These are phyloP conservation scores for Pulveroboletus sp. DNA, from an alignment of 768 basidiomycete species.

Conservation along the genomic window DNA sequence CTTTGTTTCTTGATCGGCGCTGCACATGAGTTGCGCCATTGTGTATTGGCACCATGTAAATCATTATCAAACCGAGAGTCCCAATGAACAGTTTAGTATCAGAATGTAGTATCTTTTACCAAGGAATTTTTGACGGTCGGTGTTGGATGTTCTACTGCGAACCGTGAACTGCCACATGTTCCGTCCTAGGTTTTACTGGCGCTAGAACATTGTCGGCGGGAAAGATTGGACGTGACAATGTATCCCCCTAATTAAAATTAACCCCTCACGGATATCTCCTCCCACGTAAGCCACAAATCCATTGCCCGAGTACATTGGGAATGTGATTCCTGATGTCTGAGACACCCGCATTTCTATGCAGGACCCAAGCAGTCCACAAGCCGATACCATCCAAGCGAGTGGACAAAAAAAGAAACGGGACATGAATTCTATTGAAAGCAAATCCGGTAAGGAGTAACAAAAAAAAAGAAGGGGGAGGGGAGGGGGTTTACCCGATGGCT, in stretches of 20 bases:
- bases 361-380: not conserved
- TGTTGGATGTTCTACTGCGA: not conserved
- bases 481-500: not conserved
- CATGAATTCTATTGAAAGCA: not conserved
- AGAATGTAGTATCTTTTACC: constrained; percentile 2
- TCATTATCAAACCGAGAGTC: constrained; percentile 13
- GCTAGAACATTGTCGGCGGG: no score
- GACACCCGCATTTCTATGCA: no score
- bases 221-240: no score
- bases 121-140: not conserved
- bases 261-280: no score
- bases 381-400: not conserved
- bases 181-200: no score
- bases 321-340: no score
- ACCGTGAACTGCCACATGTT: no score
- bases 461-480: not conserved
- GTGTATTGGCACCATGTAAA: constrained; percentile 27
- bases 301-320: not conserved
- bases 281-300: no score
- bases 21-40: constrained; percentile 6
- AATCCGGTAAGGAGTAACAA: no score
- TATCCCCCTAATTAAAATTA: no score
- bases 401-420: not conserved
- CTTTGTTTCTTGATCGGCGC: constrained; percentile 20
- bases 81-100: constrained; percentile 2